Percentiles rank a stretch among this genome's conserved stretches.
Evolutionary conservation across 2,329 filamentous ascomycete species (phyloP).

Genomic region (Alternaria consortialis): DNA sequence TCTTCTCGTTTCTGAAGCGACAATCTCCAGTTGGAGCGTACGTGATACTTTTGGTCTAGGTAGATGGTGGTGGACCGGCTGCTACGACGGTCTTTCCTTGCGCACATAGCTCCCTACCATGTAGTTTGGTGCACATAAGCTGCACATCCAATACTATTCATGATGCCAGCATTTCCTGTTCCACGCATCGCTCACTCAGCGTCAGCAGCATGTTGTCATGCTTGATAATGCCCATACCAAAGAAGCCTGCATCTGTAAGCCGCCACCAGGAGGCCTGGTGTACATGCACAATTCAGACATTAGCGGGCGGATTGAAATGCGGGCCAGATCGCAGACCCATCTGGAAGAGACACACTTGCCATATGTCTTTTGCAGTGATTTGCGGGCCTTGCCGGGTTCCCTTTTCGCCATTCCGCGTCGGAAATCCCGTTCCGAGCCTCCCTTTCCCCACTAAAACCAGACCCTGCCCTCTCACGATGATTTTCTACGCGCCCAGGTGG

Average conservation of each 20-base stretch:
- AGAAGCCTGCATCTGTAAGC: neutral
- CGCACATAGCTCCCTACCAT: neutral
- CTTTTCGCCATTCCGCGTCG: neutral
- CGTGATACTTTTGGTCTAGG: neutral
- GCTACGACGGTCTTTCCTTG: conserved; percentile 3
- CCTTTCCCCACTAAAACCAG: conserved; percentile 1
- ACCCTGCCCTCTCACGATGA: conserved; percentile 10
- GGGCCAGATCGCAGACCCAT: neutral
- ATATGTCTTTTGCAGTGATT: neutral
- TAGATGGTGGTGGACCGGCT: neutral
- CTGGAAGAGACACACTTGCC: conserved; percentile 2
- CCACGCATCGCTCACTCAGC: neutral
- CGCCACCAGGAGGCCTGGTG: neutral
- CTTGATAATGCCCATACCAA: neutral
- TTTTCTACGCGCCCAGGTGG: conserved; percentile 13
- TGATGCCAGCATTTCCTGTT: neutral
- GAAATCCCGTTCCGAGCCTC: conserved; percentile 10
- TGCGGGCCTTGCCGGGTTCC: neutral
- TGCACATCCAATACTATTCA: neutral
- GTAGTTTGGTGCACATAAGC: neutral
- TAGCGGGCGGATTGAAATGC: conserved; percentile 4
- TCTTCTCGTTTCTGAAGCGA: conserved; percentile 7
- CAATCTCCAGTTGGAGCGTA: conserved; percentile 12
- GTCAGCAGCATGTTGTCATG: neutral
- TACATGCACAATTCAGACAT: neutral